phyloP scores from a whole-genome alignment of 148 eudicot species.

The Selenicereus undatus region DNA sequence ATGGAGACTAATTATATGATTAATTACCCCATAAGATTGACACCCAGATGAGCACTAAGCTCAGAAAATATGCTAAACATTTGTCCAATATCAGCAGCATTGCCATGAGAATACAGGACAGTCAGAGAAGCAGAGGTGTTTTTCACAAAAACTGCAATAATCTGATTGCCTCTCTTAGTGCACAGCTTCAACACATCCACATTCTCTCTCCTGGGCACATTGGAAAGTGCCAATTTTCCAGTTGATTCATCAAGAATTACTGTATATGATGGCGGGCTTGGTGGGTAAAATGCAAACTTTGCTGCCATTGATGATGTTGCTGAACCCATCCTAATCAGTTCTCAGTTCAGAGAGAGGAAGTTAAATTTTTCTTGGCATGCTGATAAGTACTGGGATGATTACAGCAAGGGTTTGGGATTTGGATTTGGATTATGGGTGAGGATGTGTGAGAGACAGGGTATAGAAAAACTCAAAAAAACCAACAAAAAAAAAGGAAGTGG shows the following conservation, averaged over 20 bases:
- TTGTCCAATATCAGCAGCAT: conserved; percentile 44
- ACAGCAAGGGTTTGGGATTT: background rate
- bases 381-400: too few relatives aligned
- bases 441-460: background rate
- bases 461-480: background rate
- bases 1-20: too few relatives aligned
- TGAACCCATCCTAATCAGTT: conserved; percentile 31
- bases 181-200: conserved; percentile 32
- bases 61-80: conserved; percentile 26
- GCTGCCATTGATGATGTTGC: conserved; percentile 44
- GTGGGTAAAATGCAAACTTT: conserved; percentile 43
- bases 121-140: conserved; percentile 33
- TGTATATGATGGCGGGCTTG: conserved; percentile 36
- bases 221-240: conserved; percentile 26
- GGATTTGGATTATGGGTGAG: background rate
- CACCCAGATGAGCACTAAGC: conserved; percentile 39
- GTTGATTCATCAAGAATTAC: conserved; percentile 24
- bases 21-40: conserved; percentile 47
- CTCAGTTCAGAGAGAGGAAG: background rate
- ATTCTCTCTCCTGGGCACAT: conserved; percentile 21
- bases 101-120: conserved; percentile 42
- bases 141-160: conserved; percentile 32
- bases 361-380: background rate
- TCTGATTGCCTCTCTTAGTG: conserved; percentile 30
- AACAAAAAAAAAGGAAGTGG: background rate